Conservation (phyloP, 1,139 yeast species). For the Sugiyamaella japonica region DNA sequence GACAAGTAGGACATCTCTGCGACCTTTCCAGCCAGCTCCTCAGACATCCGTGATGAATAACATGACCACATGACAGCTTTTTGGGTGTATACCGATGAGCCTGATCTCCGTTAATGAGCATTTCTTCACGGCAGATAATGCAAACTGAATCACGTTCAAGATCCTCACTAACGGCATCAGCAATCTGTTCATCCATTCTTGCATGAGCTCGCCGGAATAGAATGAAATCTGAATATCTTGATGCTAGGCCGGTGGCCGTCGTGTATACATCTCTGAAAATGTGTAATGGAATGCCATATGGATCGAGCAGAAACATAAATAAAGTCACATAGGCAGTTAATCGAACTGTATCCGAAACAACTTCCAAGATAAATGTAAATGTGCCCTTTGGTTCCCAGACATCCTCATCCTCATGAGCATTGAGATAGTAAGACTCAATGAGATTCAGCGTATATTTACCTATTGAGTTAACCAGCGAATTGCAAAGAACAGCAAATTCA, state of each 20-base stretch:
- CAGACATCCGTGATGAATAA: conserved; percentile 85
- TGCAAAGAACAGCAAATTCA: conserved; percentile 67
- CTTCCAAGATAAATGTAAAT: conserved; percentile 59
- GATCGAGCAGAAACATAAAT: conserved; percentile 49
- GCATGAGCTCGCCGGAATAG: conserved; percentile 62
- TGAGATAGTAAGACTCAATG: conserved; percentile 54
- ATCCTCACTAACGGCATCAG: conserved; percentile 61
- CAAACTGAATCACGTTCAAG: conserved; percentile 64
- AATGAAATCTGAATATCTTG: conserved; percentile 53
- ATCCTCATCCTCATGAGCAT: conserved; percentile 56
- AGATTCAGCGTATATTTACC: conserved; percentile 56
- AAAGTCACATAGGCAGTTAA: conserved; percentile 53
- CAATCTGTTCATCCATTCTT: conserved; percentile 62
- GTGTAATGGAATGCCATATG: conserved; percentile 60
- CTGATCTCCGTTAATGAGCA: conserved; percentile 46
- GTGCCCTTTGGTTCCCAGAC: conserved; percentile 73
- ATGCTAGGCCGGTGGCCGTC: conserved; percentile 51
- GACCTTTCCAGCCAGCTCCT: conserved; percentile 93
- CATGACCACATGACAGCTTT: conserved; percentile 79
- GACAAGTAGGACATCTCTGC: conserved; percentile 87
- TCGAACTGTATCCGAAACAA: conserved; percentile 45
- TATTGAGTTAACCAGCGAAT: conserved; percentile 53
- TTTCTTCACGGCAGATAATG: conserved; percentile 83
- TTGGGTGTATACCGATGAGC: conserved; percentile 61
- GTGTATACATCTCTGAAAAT: conserved; percentile 66